Evolutionary conservation across 2,329 filamentous ascomycete species (phyloP).

Genomic region (Colletotrichum coccodes): DNA sequence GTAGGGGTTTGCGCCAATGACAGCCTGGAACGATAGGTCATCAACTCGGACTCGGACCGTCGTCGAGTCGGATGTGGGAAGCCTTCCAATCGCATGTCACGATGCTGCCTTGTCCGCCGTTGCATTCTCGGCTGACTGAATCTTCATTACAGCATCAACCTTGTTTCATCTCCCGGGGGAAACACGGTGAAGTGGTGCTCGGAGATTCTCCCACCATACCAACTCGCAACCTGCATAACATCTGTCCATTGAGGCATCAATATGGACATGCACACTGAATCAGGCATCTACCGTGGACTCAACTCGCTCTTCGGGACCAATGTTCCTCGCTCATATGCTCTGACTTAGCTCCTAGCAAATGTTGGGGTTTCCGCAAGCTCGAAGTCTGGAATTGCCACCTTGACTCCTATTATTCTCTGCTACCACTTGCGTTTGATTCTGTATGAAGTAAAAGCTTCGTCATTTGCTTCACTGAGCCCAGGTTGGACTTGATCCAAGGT

Average conservation of each 20-base stretch:
- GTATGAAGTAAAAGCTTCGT: background rate
- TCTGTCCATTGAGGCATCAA: background rate
- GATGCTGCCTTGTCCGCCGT: background rate
- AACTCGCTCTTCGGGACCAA: background rate
- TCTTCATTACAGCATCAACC: background rate
- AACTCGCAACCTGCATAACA: background rate
- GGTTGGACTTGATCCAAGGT: background rate
- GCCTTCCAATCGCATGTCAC: background rate
- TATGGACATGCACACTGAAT: background rate
- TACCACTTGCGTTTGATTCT: background rate
- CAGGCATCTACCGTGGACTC: background rate
- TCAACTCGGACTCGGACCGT: background rate
- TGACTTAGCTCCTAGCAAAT: background rate
- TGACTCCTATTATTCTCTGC: background rate
- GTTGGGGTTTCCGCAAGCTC: background rate
- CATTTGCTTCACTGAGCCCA: background rate
- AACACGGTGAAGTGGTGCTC: background rate
- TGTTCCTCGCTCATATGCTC: slow-evolving; percentile 4
- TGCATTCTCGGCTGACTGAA: background rate
- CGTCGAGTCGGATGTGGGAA: background rate
- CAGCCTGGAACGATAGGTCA: background rate
- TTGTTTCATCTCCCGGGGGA: background rate
- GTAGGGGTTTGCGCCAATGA: slow-evolving; percentile 5
- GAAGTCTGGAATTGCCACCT: background rate
- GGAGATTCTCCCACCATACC: background rate